These are phyloP conservation scores for Mortierella sp. DNA, from an alignment of 371 early-diverging fungal species.

Conservation along the genomic window DNA sequence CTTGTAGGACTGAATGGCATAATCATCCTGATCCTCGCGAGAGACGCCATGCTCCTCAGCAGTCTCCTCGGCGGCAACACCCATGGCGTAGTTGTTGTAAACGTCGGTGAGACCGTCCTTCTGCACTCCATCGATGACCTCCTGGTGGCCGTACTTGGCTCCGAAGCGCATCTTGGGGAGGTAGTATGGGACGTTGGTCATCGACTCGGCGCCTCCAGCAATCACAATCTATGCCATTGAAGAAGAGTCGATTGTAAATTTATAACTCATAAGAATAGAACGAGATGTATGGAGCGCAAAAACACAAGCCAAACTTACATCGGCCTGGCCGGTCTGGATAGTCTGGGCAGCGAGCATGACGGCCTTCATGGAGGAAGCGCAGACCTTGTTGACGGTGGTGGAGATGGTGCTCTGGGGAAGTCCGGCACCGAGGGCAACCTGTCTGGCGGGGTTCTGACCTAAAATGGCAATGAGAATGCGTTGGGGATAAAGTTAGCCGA, in stretches of 20 bases:
- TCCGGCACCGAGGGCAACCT: constrained; percentile 94
- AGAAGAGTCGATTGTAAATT: no score
- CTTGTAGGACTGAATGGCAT: constrained; percentile 89
- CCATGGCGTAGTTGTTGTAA: constrained; percentile 91
- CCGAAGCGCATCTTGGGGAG: constrained; percentile 86
- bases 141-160: constrained; percentile 88
- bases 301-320: constrained; percentile 59
- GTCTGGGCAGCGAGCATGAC: constrained; percentile 88
- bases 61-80: constrained; percentile 93
- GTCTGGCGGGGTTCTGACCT: constrained; percentile 98
- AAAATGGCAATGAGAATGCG: constrained; percentile 1
- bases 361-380: constrained; percentile 97
- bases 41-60: constrained; percentile 86
- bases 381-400: constrained; percentile 98
- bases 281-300: background rate
- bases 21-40: constrained; percentile 92
- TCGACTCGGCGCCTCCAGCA: constrained; percentile 98
- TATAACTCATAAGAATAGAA: background rate
- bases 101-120: constrained; percentile 96
- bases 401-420: constrained; percentile 78
- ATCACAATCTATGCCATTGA: constrained; percentile 60
- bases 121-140: constrained; percentile 88
- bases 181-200: constrained; percentile 97
- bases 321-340: constrained; percentile 86
- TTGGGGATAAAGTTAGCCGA: constrained; percentile 8